These are phyloP conservation scores for Botryosphaeria agaves DNA, from an alignment of 2,329 filamentous ascomycete genomes.

Conservation along the genomic window DNA sequence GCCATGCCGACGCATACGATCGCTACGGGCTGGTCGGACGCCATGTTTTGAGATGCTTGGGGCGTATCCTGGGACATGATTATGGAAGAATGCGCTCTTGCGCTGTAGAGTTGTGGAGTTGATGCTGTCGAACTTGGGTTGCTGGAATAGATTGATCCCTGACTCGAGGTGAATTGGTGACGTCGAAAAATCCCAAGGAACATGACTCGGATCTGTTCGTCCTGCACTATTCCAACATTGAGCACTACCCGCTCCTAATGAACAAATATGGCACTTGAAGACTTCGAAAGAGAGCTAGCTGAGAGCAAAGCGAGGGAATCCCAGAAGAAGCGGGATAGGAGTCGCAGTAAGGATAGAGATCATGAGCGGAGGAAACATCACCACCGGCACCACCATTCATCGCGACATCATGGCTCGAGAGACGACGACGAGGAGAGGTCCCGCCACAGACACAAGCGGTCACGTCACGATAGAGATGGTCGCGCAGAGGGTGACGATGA, in stretches of 20 bases:
- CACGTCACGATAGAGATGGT: conserved; percentile 33
- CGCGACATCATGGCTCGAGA: conserved; percentile 15
- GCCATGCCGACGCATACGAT: conserved; percentile 97
- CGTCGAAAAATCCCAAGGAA: too few species aligned
- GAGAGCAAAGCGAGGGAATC: conserved; percentile 41
- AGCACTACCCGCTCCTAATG: background rate
- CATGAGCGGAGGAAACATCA: conserved; percentile 17
- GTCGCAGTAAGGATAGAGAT: conserved; percentile 19
- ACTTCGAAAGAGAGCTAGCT: conserved; percentile 64
- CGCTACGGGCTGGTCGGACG: conserved; percentile 43
- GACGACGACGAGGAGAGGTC: conserved; percentile 8
- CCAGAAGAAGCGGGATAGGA: conserved; percentile 27
- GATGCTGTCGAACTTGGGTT: too few species aligned
- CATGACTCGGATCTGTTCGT: too few species aligned
- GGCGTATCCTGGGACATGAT: too few species aligned
- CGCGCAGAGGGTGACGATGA: conserved; percentile 9
- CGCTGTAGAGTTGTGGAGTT: too few species aligned
- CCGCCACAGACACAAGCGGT: conserved; percentile 46
- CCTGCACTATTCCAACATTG: background rate
- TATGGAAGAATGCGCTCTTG: too few species aligned
- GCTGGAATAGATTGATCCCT: too few species aligned
- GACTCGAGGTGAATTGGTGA: too few species aligned
- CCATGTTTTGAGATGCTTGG: too few species aligned
- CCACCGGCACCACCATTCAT: conserved; percentile 25
- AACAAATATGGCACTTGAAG: conserved; percentile 39